These are phyloP conservation scores for Patellifolia procumbens DNA, from an alignment of 179 eudicot genomes.

Conservation along the genomic window DNA sequence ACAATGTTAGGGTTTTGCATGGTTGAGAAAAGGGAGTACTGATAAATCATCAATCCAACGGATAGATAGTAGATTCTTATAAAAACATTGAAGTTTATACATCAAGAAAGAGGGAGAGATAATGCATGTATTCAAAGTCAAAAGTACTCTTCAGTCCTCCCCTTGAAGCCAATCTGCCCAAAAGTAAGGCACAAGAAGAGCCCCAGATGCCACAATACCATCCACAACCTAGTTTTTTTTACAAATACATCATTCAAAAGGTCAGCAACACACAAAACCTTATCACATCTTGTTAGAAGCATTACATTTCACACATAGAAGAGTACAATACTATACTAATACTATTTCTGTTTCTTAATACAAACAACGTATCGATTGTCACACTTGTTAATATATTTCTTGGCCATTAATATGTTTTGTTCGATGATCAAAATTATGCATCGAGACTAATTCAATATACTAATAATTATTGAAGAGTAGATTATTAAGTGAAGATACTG, in stretches of 20 bases:
- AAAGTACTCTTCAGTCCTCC: constrained; percentile 91
- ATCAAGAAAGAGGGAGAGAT: neutral
- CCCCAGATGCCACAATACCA: constrained; percentile 90
- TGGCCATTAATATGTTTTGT: no score
- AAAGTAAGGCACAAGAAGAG: constrained; percentile 84
- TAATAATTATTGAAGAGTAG: neutral
- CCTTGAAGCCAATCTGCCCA: constrained; percentile 99
- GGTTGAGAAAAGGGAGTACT: neutral
- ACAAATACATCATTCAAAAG: neutral
- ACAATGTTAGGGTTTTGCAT: neutral
- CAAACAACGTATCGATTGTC: no score
- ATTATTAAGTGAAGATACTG: constrained; percentile 2
- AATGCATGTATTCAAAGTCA: constrained; percentile 27
- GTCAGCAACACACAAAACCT: no score
- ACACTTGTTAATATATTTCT: no score
- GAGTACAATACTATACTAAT: no score
- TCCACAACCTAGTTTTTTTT: constrained; percentile 73
- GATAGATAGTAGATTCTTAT: neutral
- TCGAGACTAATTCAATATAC: no score
- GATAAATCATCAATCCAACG: neutral
- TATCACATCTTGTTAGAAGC: no score
- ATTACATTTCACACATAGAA: no score
- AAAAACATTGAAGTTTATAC: neutral
- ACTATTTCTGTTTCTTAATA: no score
- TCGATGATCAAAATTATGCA: no score